Evolutionary conservation across 768 basidiomycete species (phyloP).

Genomic region (Cystobasidium tubakii): DNA sequence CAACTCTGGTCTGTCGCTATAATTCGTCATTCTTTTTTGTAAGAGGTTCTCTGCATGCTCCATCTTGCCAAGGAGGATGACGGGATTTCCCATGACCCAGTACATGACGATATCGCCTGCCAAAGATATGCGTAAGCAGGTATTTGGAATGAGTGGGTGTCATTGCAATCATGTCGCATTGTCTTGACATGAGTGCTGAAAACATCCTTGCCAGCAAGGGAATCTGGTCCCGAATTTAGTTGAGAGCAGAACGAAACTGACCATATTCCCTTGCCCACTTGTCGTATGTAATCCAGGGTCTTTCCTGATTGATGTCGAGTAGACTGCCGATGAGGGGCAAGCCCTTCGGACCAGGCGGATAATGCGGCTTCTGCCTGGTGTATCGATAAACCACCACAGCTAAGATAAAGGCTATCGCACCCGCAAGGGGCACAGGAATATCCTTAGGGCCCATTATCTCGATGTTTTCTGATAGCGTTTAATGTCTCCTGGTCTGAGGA

Average conservation of each 20-base stretch:
- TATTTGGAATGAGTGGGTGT: too few relatives aligned
- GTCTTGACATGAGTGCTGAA: neutral
- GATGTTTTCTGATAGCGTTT: too few relatives aligned
- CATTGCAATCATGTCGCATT: too few relatives aligned
- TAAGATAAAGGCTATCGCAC: neutral
- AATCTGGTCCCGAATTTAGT: too few relatives aligned
- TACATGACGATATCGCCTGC: slow-evolving; percentile 15
- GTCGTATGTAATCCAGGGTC: slow-evolving; percentile 6
- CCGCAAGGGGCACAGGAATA: neutral
- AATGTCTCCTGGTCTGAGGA: too few relatives aligned
- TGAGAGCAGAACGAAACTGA: too few relatives aligned
- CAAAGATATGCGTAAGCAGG: neutral
- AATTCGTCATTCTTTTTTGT: slow-evolving; percentile 4
- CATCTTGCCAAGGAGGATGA: slow-evolving; percentile 10
- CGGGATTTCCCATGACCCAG: slow-evolving; percentile 10
- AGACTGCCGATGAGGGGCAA: neutral
- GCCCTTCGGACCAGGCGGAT: neutral
- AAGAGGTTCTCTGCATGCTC: slow-evolving; percentile 4
- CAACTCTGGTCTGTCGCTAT: slow-evolving; percentile 5
- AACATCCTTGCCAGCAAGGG: too few relatives aligned
- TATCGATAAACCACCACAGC: neutral
- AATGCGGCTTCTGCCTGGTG: neutral
- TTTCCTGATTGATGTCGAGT: neutral
- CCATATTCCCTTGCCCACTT: slow-evolving; percentile 2
- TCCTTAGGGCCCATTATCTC: neutral